Evolutionary conservation across 2,329 filamentous ascomycete genomes (phyloP), one percentile per base, ranked within the genome.

Genomic region (Huntiella savannae): DNA sequence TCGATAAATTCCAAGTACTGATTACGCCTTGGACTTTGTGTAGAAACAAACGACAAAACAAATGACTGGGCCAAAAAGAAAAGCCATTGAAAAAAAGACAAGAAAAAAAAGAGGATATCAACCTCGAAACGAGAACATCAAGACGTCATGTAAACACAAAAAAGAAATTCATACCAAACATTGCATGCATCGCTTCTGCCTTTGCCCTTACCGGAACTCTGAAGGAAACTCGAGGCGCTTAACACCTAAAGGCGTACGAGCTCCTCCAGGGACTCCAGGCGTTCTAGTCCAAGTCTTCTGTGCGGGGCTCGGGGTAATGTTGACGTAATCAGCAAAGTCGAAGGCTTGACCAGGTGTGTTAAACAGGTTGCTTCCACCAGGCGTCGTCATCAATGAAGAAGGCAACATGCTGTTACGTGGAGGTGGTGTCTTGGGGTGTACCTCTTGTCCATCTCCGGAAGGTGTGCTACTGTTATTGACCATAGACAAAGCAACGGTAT

Each of bases 251-350:
- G 48, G 48, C 32, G 48, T 49, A 34, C 39, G 43, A 33, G 48
- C 35, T 57, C 82, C 74, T 55, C 83, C 68, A n/a, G 82, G 72
- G 54, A 76, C 83, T 48, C 73, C 58, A 6, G 74, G 74, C 38
- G 73, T 77, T 55, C 67, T 69, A 45, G 63, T 59, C 82, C 86
- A 95, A 7, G 78, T 73, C 54, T 77, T 84, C 64, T 95, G 91
- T 19, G 85, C 91, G 15, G 91, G 91, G 57, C 85, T 94, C 0
- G 91, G 91, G 5, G 91, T 94, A 59, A 96, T 88, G 63, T 96
- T 95, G 58, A 96, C 80, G 62, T 94, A 98, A 59, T 98, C 91
- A 45, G 86, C 77, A 63, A 96, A 93, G 64, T 96, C 92, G 62
- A 96, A 92, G 41, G 62, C 65, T 57, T 87, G 82, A 12, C 79